Conservation (phyloP, 192 early-diverging fungal genomes). For the Rhizoclosmatium globosum region DNA sequence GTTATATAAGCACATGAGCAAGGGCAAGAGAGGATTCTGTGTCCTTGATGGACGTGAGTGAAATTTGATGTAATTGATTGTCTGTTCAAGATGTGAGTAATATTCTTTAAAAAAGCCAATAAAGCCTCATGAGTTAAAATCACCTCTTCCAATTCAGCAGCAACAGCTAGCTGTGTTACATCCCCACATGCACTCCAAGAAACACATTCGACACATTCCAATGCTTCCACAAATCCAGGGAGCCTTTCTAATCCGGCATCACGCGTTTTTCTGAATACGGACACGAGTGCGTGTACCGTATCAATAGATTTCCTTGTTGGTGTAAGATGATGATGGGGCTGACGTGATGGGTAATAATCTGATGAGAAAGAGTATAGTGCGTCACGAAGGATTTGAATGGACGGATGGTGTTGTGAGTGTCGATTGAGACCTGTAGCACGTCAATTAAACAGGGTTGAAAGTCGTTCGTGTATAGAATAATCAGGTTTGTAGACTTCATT, state of each 20-base stretch:
- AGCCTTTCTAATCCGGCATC: background rate
- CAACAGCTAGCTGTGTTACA: background rate
- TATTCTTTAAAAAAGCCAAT: background rate
- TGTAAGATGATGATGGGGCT: background rate
- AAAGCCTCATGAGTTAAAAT: background rate
- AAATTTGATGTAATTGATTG: constrained; percentile 11
- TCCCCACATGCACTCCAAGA: background rate
- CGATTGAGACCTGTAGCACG: too few species aligned
- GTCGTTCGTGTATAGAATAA: too few species aligned
- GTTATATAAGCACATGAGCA: background rate
- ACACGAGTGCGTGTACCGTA: background rate
- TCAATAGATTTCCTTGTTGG: background rate
- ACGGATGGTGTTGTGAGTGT: background rate
- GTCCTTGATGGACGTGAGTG: background rate
- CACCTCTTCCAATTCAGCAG: constrained; percentile 23
- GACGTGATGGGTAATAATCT: background rate
- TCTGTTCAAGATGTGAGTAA: background rate
- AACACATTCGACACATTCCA: background rate
- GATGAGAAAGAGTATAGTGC: background rate
- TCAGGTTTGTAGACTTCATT: background rate
- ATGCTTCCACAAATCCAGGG: background rate
- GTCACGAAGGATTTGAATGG: background rate
- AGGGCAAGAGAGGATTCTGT: background rate
- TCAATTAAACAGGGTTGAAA: too few species aligned
- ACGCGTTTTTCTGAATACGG: background rate